Percentiles rank a stretch among this genome's conserved stretches.
phyloP scores from a whole-genome alignment of 306 rosid genomes.

The Oxytropis ochrocephala region DNA sequence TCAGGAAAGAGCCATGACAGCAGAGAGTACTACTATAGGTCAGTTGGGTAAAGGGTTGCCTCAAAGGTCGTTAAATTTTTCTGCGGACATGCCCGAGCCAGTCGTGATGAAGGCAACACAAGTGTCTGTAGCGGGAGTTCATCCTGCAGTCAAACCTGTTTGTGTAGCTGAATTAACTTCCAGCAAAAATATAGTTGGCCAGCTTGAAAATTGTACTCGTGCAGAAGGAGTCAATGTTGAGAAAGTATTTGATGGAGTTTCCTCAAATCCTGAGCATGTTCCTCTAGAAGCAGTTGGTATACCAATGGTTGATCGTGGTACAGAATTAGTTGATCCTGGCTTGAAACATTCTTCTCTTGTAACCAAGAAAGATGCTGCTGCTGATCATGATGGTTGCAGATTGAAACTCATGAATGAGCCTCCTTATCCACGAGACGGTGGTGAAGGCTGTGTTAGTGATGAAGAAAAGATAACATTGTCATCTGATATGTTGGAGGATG shows the following conservation, averaged over 20 bases:
- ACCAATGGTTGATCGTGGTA: constrained; percentile 24
- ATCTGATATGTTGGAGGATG: constrained; percentile 58
- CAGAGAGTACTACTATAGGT: constrained; percentile 26
- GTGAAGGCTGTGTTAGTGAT: constrained; percentile 56
- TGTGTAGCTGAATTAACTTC: constrained; percentile 29
- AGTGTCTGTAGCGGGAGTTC: constrained; percentile 19
- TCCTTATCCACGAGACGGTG: constrained; percentile 33
- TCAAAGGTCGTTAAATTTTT: constrained; percentile 22
- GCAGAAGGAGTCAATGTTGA: constrained; percentile 12
- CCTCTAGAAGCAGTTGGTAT: constrained; percentile 19
- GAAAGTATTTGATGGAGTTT: constrained; percentile 28
- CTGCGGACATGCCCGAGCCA: constrained; percentile 21
- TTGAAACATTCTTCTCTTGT: constrained; percentile 14
- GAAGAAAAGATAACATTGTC: constrained; percentile 74
- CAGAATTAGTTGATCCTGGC: constrained; percentile 23
- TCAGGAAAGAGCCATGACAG: constrained; percentile 24
- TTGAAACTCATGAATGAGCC: constrained; percentile 40
- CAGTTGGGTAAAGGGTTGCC: constrained; percentile 24
- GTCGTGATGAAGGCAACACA: neutral
- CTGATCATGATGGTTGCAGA: constrained; percentile 20
- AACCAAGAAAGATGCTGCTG: constrained; percentile 26
- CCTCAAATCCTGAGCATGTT: constrained; percentile 27
- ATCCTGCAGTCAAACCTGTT: constrained; percentile 22
- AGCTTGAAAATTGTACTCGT: constrained; percentile 4
- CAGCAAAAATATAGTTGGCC: constrained; percentile 20